Conservation (phyloP, 257 asterid genomes). For the Schizonepeta tenuifolia region DNA sequence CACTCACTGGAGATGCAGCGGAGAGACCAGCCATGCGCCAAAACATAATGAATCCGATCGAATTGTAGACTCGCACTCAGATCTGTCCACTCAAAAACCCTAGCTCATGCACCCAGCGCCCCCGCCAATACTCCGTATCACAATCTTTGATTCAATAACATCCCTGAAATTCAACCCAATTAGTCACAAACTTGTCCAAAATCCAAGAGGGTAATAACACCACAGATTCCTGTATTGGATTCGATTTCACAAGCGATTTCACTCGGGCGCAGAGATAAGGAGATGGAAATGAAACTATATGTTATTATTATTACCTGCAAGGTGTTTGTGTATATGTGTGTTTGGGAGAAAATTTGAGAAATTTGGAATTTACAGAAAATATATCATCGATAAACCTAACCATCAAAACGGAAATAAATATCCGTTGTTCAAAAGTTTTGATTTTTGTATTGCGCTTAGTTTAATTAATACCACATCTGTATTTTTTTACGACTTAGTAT, state of each 20-base stretch:
- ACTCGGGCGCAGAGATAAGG: slow-evolving; percentile 20
- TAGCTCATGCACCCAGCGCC: slow-evolving; percentile 39
- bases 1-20: slow-evolving; percentile 81
- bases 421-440: slow-evolving; percentile 25
- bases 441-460: slow-evolving; percentile 4
- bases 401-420: slow-evolving; percentile 31
- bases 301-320: slow-evolving; percentile 36
- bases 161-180: slow-evolving; percentile 39
- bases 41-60: slow-evolving; percentile 60
- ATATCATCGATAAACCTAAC: slow-evolving; percentile 7
- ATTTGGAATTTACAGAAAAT: slow-evolving; percentile 7
- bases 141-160: slow-evolving; percentile 41
- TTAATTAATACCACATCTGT: slow-evolving; percentile 15
- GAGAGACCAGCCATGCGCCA: slow-evolving; percentile 91
- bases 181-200: slow-evolving; percentile 20
- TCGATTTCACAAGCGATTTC: slow-evolving; percentile 32
- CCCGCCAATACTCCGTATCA: slow-evolving; percentile 28
- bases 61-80: slow-evolving; percentile 37
- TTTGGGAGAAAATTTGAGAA: slow-evolving; percentile 2
- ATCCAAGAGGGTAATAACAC: slow-evolving; percentile 25
- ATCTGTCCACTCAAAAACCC: slow-evolving; percentile 54
- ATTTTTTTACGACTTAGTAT: neutral
- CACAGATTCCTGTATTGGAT: slow-evolving; percentile 36
- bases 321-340: slow-evolving; percentile 6
- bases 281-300: slow-evolving; percentile 25